Evolutionary conservation across 2,329 filamentous ascomycete genomes (phyloP).

Genomic region (Alternaria arborescens): DNA sequence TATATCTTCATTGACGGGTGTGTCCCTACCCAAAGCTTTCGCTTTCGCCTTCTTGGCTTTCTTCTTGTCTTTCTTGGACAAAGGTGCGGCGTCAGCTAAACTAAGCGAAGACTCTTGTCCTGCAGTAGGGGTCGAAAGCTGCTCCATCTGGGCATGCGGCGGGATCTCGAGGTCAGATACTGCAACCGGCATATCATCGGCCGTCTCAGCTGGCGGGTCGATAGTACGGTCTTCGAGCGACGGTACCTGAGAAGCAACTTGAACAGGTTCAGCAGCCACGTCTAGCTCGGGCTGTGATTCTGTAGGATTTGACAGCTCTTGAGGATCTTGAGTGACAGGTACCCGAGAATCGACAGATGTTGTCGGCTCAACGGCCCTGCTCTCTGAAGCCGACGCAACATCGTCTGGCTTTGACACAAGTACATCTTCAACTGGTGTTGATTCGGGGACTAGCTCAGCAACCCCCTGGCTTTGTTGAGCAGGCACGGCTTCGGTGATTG

Average conservation of each 20-base stretch:
- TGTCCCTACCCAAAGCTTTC: slow-evolving; percentile 26
- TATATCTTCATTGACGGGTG: slow-evolving; percentile 19
- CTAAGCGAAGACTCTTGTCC: slow-evolving; percentile 4
- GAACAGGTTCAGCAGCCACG: neutral
- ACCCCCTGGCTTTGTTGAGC: neutral
- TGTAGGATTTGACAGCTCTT: neutral
- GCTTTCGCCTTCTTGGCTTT: slow-evolving; percentile 40
- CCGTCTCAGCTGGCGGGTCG: neutral
- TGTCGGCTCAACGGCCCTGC: neutral
- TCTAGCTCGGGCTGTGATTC: neutral
- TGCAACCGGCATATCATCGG: neutral
- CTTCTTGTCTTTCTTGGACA: slow-evolving; percentile 42
- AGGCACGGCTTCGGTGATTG: neutral
- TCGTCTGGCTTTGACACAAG: neutral
- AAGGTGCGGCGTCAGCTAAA: slow-evolving; percentile 9
- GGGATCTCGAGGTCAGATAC: neutral
- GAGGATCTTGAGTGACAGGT: neutral
- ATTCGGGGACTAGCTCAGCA: neutral
- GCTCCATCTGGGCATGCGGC: neutral
- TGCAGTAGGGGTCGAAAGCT: neutral
- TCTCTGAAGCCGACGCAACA: neutral
- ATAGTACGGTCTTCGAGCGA: slow-evolving; percentile 7
- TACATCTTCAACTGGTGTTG: neutral
- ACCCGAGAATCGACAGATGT: neutral
- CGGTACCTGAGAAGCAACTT: slow-evolving; percentile 18